Evolutionary conservation across 208 protist species (phyloP).

Genomic region (Herpetomonas samuelpessoai): DNA sequence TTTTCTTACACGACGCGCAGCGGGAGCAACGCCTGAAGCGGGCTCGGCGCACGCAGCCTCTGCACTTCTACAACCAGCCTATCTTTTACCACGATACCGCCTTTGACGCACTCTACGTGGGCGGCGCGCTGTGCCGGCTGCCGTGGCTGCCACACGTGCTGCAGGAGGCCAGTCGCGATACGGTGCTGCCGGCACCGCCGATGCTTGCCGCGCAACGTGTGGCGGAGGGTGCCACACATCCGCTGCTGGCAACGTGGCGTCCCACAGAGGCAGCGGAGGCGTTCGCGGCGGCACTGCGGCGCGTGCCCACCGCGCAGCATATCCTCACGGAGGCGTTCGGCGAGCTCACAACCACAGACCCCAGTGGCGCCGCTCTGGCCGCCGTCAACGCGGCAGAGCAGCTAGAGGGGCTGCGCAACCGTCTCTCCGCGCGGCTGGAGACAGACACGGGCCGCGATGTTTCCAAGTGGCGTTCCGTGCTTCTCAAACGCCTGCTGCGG

Average conservation of each 20-base stretch:
- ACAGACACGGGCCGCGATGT: constrained; percentile 57
- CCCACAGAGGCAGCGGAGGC: constrained; percentile 24
- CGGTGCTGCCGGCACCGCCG: constrained; percentile 38
- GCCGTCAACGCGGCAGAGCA: constrained; percentile 30
- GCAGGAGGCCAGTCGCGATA: constrained; percentile 25
- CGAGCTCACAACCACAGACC: constrained; percentile 45
- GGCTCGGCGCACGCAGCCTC: constrained; percentile 23
- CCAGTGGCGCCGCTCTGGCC: constrained; percentile 36
- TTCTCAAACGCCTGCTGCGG: constrained; percentile 39
- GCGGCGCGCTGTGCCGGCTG: constrained; percentile 35
- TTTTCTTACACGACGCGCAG: constrained; percentile 18
- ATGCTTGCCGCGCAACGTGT: constrained; percentile 24
- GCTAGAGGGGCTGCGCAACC: constrained; percentile 65
- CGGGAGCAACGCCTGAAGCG: constrained; percentile 29
- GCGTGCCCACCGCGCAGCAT: constrained; percentile 44
- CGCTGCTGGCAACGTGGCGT: constrained; percentile 56
- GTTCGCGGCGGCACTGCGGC: constrained; percentile 28
- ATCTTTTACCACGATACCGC: constrained; percentile 64
- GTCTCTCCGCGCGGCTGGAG: constrained; percentile 52
- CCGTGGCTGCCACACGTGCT: constrained; percentile 64
- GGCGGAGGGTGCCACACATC: constrained; percentile 11
- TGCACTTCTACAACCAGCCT: constrained; percentile 54
- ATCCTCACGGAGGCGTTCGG: constrained; percentile 55
- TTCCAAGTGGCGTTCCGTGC: constrained; percentile 33
- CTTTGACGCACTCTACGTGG: constrained; percentile 52